phyloP scores from a whole-genome alignment of 2,329 filamentous ascomycete species.

The Coccinonectria pachysandricola region DNA sequence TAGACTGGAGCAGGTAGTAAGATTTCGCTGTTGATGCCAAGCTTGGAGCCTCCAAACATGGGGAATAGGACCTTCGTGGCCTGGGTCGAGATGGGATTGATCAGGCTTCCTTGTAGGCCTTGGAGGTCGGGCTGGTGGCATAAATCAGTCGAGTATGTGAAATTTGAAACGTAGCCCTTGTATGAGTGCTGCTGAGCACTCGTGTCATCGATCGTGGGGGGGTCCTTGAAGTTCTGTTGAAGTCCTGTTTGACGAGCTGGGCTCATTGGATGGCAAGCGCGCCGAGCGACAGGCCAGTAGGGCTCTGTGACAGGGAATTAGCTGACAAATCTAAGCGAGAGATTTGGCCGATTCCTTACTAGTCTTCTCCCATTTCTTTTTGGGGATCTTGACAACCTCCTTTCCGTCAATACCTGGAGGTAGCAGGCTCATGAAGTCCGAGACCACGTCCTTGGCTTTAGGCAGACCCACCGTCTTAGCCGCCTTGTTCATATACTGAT shows the following conservation, averaged over 20 bases:
- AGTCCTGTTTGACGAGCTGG: slow-evolving; percentile 40
- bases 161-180: slow-evolving; percentile 52
- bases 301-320: slow-evolving; percentile 26
- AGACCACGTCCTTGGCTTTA: slow-evolving; percentile 33
- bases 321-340: background rate
- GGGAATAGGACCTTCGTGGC: slow-evolving; percentile 50
- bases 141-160: slow-evolving; percentile 48
- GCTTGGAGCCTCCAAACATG: slow-evolving; percentile 59
- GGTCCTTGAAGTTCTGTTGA: slow-evolving; percentile 32
- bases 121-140: slow-evolving; percentile 57
- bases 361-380: slow-evolving; percentile 41
- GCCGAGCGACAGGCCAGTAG: slow-evolving; percentile 47
- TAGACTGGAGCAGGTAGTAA: slow-evolving; percentile 61
- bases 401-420: slow-evolving; percentile 26
- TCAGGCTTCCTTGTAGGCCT: slow-evolving; percentile 54
- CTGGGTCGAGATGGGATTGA: slow-evolving; percentile 46
- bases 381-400: slow-evolving; percentile 22
- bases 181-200: slow-evolving; percentile 39
- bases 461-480: slow-evolving; percentile 34
- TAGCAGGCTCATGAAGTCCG: slow-evolving; percentile 33
- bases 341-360: slow-evolving; percentile 25
- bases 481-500: slow-evolving; percentile 42
- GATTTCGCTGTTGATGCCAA: slow-evolving; percentile 60
- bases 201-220: slow-evolving; percentile 35
- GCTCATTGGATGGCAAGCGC: slow-evolving; percentile 53